A percentile compares a stretch with the other conserved stretches of the same genome.
These are phyloP conservation scores for Alternaria novae-zelandiae DNA, from an alignment of 2,329 filamentous ascomycete genomes.

Conservation along the genomic window DNA sequence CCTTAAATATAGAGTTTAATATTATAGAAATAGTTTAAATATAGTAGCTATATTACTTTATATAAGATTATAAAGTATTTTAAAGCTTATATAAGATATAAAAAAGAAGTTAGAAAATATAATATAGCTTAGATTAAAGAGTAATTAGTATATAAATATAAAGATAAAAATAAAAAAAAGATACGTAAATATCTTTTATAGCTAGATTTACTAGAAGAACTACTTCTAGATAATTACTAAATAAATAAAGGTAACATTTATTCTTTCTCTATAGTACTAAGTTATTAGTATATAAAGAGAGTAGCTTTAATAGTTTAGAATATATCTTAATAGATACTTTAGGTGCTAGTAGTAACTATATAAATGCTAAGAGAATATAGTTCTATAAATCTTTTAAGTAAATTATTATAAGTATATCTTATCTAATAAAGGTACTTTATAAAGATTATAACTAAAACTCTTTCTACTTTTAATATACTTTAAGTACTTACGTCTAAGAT, in stretches of 20 bases:
- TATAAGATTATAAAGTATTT: neutral
- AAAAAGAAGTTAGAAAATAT: neutral
- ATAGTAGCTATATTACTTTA: neutral
- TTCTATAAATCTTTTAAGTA: slow-evolving; percentile 12
- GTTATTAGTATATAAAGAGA: neutral
- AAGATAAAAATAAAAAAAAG: neutral
- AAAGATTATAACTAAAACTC: slow-evolving; percentile 9
- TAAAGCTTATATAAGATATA: neutral
- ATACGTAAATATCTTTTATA: neutral
- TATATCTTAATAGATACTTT: neutral
- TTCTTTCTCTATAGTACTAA: neutral
- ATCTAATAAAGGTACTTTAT: neutral
- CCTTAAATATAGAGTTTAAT: neutral
- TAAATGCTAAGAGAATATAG: neutral
- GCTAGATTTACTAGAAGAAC: neutral
- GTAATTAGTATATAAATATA: neutral
- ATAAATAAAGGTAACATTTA: neutral
- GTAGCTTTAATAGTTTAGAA: neutral
- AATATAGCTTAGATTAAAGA: neutral
- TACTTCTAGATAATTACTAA: neutral
- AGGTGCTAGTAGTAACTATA: slow-evolving; percentile 4
- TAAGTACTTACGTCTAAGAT: slow-evolving; percentile 20
- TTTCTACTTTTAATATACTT: slow-evolving; percentile 3
- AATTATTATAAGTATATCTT: slow-evolving; percentile 12
- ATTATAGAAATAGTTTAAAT: neutral